Evolutionary conservation across 257 asterid species (phyloP), one percentile per base, ranked within the genome.

Genomic region (Coffea canephora): DNA sequence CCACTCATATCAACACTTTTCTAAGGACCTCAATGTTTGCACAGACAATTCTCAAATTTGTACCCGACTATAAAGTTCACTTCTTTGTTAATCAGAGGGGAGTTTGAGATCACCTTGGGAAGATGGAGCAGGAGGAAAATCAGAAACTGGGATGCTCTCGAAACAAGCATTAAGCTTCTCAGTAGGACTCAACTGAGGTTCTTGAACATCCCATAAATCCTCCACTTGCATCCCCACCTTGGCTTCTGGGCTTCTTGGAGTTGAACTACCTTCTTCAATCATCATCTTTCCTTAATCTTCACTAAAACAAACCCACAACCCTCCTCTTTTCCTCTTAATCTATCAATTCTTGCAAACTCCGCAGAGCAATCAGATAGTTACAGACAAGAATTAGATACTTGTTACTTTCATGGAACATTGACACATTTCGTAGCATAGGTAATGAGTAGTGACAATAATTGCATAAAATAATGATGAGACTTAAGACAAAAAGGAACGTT

Each of bases 211-310:
- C 98, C 99, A 96, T 6, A 96, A 84, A 89, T 91, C 97, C 82
- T 96, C 98, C 14, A 96, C 98, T 61, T 91, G 93, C 98, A 94
- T 89, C 74, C 99, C 99, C 82, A 96, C 83, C 86, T 87, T 88
- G 41, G 99, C 99, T 46, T 94, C 99, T 71, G 99, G 98, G 88
- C 99, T 96, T 82, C 99, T 82, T 48, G 98, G 99, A 64, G 97
- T 89, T 65, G 84, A 55, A 80, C 80, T 91, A 4, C 90, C 85
- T 14, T 87, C 94, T 73, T 89, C 97, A 80, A 85, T 82, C 79
- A 72, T 88, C 97, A 76, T 81, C 78, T 81, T 70, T 18, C 6
- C 70, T 57, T 18, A 75, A 45, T n/a, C 11, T 43, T 21, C 25
- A 36, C 25, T 49, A 72, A 50, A 50, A 50, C 64, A 27, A 27